These are phyloP conservation scores for Physaria fendleri DNA, from an alignment of 345 rosid species.

Conservation along the genomic window DNA sequence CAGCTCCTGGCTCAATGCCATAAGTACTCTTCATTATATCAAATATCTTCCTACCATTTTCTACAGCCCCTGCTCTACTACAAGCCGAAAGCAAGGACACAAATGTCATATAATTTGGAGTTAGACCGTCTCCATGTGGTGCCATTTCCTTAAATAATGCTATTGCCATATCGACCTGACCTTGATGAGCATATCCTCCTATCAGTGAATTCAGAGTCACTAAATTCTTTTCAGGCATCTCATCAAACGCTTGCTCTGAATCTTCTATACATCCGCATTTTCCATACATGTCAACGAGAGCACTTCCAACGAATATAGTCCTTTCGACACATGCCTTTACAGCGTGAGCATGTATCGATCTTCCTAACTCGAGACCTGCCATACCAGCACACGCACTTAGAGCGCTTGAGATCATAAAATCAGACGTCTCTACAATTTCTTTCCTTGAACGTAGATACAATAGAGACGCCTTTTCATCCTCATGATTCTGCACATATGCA, in stretches of 20 bases:
- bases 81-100: constrained; percentile 81
- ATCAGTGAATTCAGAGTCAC: constrained; percentile 74
- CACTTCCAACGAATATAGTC: constrained; percentile 64
- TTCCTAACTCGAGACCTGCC: constrained; percentile 60
- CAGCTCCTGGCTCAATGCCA: constrained; percentile 58
- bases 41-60: constrained; percentile 56
- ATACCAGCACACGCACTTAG: constrained; percentile 70
- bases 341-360: constrained; percentile 62
- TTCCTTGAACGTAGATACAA: constrained; percentile 42
- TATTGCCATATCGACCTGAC: constrained; percentile 51
- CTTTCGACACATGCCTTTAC: constrained; percentile 59
- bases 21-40: constrained; percentile 53
- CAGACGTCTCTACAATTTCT: constrained; percentile 47
- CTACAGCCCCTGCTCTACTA: constrained; percentile 67
- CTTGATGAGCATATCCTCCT: constrained; percentile 76
- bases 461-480: constrained; percentile 62
- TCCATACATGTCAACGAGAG: constrained; percentile 89
- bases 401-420: constrained; percentile 64
- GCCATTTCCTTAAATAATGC: constrained; percentile 51
- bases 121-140: constrained; percentile 25
- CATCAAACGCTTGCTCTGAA: constrained; percentile 46
- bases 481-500: constrained; percentile 61
- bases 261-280: constrained; percentile 76
- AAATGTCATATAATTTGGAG: constrained; percentile 65
- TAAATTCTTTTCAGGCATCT: constrained; percentile 59